A percentile compares a stretch with the other conserved stretches of the same genome.
Conservation (phyloP, 208 protist genomes). For the Acanthamoeba culbertsoni region DNA sequence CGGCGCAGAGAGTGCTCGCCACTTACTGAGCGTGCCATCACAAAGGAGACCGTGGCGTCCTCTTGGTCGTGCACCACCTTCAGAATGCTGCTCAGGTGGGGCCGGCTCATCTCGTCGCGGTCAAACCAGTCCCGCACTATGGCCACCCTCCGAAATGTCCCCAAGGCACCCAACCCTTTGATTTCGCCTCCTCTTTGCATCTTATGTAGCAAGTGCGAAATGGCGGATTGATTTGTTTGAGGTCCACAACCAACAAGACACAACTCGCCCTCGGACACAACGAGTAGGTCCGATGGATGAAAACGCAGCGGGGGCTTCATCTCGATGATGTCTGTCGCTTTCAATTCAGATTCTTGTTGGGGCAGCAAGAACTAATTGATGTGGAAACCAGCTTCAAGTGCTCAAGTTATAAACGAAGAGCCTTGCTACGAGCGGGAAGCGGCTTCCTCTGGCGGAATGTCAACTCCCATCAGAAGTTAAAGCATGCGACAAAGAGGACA, state of each 20-base stretch:
- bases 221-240: background rate
- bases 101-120: background rate
- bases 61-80: background rate
- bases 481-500: no score
- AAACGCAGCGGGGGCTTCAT: background rate
- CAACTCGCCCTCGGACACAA: background rate
- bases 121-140: constrained; percentile 54
- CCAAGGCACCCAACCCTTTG: background rate
- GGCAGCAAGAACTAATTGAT: background rate
- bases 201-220: background rate
- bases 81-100: background rate
- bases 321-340: no score
- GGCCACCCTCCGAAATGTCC: background rate
- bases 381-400: no score
- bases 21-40: background rate
- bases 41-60: background rate
- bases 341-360: no score
- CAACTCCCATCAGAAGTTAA: no score
- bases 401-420: no score
- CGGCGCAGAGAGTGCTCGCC: background rate
- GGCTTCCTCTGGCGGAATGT: no score
- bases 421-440: no score
- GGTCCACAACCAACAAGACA: background rate
- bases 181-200: background rate
- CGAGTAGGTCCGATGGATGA: background rate